Evolutionary conservation across 176 grass and related monocot species (phyloP).

Genomic region (Carex kokanica): DNA sequence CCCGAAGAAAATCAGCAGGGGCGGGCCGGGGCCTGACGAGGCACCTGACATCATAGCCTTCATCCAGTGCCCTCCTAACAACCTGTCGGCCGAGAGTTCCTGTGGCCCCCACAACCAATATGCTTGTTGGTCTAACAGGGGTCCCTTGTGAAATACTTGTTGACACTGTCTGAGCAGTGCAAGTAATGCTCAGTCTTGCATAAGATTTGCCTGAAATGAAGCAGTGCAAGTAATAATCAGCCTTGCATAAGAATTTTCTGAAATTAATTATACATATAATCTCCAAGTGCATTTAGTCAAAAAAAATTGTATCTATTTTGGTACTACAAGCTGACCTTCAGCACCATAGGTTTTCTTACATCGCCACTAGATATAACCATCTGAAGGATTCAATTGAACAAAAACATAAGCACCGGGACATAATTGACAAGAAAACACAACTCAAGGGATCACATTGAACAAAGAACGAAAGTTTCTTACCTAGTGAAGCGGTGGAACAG

Average conservation of each 20-base stretch:
- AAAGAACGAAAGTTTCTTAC: neutral
- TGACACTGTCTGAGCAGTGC: constrained; percentile 62
- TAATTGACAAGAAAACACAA: neutral
- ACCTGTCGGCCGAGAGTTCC: constrained; percentile 90
- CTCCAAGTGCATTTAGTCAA: neutral
- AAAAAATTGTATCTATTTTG: neutral
- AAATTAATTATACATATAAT: neutral
- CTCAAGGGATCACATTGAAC: neutral
- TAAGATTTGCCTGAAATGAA: constrained; percentile 38
- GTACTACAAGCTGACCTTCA: neutral
- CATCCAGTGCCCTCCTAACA: constrained; percentile 82
- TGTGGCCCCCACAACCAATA: constrained; percentile 84
- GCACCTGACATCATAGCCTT: constrained; percentile 96
- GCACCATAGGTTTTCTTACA: neutral
- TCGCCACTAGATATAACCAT: neutral
- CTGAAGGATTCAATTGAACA: neutral
- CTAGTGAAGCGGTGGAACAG: constrained; percentile 24
- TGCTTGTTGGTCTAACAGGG: constrained; percentile 84
- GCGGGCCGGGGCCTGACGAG: constrained; percentile 90
- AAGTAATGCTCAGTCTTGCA: constrained; percentile 44
- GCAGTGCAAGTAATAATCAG: constrained; percentile 44
- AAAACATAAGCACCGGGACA: neutral
- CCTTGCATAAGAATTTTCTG: constrained; percentile 25
- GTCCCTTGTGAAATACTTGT: constrained; percentile 84
- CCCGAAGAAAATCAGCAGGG: constrained; percentile 90